phyloP scores from a whole-genome alignment of 2,329 filamentous ascomycete species.

The Verticillium longisporum region DNA sequence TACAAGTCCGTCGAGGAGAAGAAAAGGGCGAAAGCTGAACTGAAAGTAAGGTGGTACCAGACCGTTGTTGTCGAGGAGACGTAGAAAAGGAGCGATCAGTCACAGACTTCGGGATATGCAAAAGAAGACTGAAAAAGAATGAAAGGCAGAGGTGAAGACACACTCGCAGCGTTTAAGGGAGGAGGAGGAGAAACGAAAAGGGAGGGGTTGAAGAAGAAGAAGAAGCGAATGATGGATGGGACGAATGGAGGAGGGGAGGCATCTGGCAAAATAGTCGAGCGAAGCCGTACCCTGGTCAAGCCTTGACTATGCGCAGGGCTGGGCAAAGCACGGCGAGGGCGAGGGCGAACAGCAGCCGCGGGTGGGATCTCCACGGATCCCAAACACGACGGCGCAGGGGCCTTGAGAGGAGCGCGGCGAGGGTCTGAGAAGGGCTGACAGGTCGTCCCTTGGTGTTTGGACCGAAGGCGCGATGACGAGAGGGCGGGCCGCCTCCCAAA shows the following conservation, averaged over 20 bases:
- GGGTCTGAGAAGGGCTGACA: constrained; percentile 16
- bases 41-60: constrained; percentile 38
- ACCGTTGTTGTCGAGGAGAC: constrained; percentile 30
- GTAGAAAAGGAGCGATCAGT: constrained; percentile 35
- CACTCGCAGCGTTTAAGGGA: constrained; percentile 37
- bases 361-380: constrained; percentile 28
- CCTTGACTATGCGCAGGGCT: constrained; percentile 24
- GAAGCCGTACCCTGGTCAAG: constrained; percentile 30
- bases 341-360: constrained; percentile 9
- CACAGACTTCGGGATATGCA: constrained; percentile 29
- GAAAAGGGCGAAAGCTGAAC: constrained; percentile 12
- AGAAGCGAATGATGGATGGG: constrained; percentile 20
- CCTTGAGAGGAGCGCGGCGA: constrained; percentile 18
- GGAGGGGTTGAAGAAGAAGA: constrained; percentile 13
- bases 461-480: neutral
- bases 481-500: neutral
- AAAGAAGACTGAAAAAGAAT: constrained; percentile 30
- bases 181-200: constrained; percentile 28
- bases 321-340: constrained; percentile 5
- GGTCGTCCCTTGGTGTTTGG: constrained; percentile 7
- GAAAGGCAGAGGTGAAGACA: constrained; percentile 37
- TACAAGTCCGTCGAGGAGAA: neutral
- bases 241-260: constrained; percentile 21
- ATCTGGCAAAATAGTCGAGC: constrained; percentile 21
- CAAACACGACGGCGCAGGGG: constrained; percentile 31